Percentiles rank a stretch among this genome's conserved stretches.
Evolutionary conservation across 2,329 filamentous ascomycete species (phyloP).

Genomic region (Fusarium sp.): DNA sequence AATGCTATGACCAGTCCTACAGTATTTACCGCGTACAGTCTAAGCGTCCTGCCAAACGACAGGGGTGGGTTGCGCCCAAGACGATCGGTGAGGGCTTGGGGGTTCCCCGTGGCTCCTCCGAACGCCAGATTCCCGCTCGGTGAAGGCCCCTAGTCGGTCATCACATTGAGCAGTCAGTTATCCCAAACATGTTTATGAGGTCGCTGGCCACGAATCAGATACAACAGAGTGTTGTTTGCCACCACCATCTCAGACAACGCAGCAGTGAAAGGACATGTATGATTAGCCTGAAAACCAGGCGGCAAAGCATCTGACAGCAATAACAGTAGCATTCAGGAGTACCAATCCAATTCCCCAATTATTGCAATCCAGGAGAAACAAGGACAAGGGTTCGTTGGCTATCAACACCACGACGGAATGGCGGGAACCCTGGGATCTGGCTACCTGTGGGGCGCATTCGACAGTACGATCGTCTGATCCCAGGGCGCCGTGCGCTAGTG

Average conservation of each 20-base stretch:
- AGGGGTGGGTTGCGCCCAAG: constrained; percentile 43
- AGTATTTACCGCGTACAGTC: not conserved
- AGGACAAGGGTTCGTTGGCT: constrained; percentile 37
- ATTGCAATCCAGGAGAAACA: constrained; percentile 37
- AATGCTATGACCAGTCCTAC: not conserved
- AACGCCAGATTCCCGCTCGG: constrained; percentile 37
- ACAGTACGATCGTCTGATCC: constrained; percentile 51
- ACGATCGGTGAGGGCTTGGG: constrained; percentile 46
- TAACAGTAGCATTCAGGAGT: constrained; percentile 1
- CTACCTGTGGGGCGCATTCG: constrained; percentile 45
- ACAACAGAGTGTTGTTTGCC: constrained; percentile 8
- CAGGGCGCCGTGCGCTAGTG: constrained; percentile 45
- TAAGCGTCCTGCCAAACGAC: constrained; percentile 22
- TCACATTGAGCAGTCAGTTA: constrained; percentile 38
- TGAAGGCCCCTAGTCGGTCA: constrained; percentile 33
- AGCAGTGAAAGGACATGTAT: constrained; percentile 2
- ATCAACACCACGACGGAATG: constrained; percentile 40
- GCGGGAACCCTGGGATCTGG: constrained; percentile 51
- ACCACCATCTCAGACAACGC: constrained; percentile 10
- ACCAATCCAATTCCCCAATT: not conserved
- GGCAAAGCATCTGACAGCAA: constrained; percentile 29
- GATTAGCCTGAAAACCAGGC: constrained; percentile 39
- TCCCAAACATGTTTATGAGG: constrained; percentile 34
- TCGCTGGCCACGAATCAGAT: constrained; percentile 27
- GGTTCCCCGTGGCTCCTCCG: constrained; percentile 32